Evolutionary conservation across 345 rosid genomes (phyloP).

Genomic region (Nephelium lappaceum): DNA sequence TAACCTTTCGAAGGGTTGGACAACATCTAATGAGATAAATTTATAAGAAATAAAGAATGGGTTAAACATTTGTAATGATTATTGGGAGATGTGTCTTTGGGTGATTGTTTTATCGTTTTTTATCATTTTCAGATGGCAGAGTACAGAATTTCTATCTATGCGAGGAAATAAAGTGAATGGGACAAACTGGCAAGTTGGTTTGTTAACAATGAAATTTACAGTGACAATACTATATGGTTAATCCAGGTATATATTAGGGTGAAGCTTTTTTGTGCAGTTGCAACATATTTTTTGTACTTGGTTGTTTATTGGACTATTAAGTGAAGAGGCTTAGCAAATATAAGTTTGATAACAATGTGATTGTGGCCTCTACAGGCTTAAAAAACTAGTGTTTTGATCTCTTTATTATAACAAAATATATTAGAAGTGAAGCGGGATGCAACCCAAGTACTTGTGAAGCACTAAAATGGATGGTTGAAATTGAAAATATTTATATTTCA

Average conservation of each 20-base stretch:
- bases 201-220: slow-evolving; percentile 49
- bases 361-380: background rate
- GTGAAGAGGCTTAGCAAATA: background rate
- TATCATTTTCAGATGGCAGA: slow-evolving; percentile 48
- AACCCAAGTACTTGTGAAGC: background rate
- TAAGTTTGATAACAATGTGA: background rate
- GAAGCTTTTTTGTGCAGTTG: background rate
- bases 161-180: slow-evolving; percentile 66
- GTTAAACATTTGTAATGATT: background rate
- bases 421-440: background rate
- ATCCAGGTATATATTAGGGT: slow-evolving; percentile 41
- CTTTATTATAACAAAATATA: background rate
- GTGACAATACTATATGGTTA: slow-evolving; percentile 58
- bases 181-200: slow-evolving; percentile 67
- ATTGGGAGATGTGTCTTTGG: background rate
- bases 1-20: background rate
- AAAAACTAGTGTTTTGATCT: background rate
- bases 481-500: background rate
- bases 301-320: background rate
- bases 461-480: background rate
- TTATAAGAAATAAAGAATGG: background rate
- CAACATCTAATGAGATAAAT: background rate
- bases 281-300: background rate
- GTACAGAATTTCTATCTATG: slow-evolving; percentile 55
- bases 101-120: slow-evolving; percentile 15